Evolutionary conservation across 2,329 filamentous ascomycete genomes (phyloP).

Genomic region (Diplodia intermedia): DNA sequence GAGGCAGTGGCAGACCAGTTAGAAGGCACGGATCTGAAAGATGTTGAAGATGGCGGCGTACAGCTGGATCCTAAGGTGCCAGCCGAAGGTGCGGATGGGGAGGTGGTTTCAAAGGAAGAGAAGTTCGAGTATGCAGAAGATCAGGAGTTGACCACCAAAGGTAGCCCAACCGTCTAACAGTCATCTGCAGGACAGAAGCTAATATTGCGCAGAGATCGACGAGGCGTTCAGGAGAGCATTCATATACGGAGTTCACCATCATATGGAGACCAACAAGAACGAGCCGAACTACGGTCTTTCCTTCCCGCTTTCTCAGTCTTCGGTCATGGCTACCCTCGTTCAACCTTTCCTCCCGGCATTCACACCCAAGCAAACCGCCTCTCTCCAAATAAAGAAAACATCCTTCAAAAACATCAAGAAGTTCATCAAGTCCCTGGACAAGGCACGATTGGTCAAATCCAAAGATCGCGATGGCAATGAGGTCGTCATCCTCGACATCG

Average conservation of each 20-base stretch:
- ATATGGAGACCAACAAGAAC: slow-evolving; percentile 62
- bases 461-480: slow-evolving; percentile 71
- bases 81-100: slow-evolving; percentile 44
- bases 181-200: background rate
- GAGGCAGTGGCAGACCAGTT: slow-evolving; percentile 51
- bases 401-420: slow-evolving; percentile 74
- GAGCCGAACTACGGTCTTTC: slow-evolving; percentile 62
- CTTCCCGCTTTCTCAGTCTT: slow-evolving; percentile 69
- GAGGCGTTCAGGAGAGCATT: slow-evolving; percentile 70
- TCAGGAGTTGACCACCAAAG: slow-evolving; percentile 64
- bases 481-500: slow-evolving; percentile 68
- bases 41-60: slow-evolving; percentile 59
- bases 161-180: slow-evolving; percentile 43
- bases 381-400: slow-evolving; percentile 72
- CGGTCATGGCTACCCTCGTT: slow-evolving; percentile 67
- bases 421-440: slow-evolving; percentile 72
- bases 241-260: slow-evolving; percentile 66
- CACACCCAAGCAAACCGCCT: slow-evolving; percentile 61
- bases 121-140: slow-evolving; percentile 47
- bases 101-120: slow-evolving; percentile 45
- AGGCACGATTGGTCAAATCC: slow-evolving; percentile 66
- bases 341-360: slow-evolving; percentile 70
- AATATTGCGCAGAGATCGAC: slow-evolving; percentile 64
- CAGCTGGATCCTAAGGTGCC: slow-evolving; percentile 42
- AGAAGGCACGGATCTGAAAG: slow-evolving; percentile 51